These are phyloP conservation scores for Theobroma cacao DNA, from an alignment of 345 rosid species.

Conservation along the genomic window DNA sequence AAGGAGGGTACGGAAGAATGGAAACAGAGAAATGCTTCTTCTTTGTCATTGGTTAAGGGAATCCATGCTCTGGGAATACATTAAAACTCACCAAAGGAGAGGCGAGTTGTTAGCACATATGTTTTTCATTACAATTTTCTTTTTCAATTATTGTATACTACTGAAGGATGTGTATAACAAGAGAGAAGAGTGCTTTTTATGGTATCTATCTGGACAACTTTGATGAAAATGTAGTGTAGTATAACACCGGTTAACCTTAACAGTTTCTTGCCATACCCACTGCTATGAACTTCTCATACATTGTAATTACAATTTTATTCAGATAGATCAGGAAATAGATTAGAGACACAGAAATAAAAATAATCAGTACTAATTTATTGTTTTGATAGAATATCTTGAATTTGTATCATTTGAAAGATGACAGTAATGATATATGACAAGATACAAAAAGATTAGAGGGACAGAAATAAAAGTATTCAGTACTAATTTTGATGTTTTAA, in stretches of 20 bases:
- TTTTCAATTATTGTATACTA: slow-evolving; percentile 17
- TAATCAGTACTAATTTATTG: not conserved
- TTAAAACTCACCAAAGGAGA: slow-evolving; percentile 27
- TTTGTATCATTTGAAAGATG: slow-evolving; percentile 2
- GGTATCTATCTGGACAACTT: slow-evolving; percentile 4
- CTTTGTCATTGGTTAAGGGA: slow-evolving; percentile 63
- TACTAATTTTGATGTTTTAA: not conserved
- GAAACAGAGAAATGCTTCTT: slow-evolving; percentile 51
- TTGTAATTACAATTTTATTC: not conserved
- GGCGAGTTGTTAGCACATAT: not conserved
- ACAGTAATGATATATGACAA: slow-evolving; percentile 3
- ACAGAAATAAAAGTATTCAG: not conserved
- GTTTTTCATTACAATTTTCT: not conserved
- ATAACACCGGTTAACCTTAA: not conserved
- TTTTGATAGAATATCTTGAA: not conserved
- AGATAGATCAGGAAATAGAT: slow-evolving; percentile 1
- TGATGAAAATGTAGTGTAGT: slow-evolving; percentile 7
- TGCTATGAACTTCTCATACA: slow-evolving; percentile 1
- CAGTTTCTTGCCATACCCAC: not conserved
- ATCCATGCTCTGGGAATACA: slow-evolving; percentile 90
- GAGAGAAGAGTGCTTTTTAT: slow-evolving; percentile 10
- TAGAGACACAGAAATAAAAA: not conserved
- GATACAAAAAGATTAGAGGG: not conserved
- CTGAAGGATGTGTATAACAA: slow-evolving; percentile 15
- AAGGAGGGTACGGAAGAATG: slow-evolving; percentile 64